Conservation (phyloP, 352 stramenopile species). For the Phytopythium helicoides region DNA sequence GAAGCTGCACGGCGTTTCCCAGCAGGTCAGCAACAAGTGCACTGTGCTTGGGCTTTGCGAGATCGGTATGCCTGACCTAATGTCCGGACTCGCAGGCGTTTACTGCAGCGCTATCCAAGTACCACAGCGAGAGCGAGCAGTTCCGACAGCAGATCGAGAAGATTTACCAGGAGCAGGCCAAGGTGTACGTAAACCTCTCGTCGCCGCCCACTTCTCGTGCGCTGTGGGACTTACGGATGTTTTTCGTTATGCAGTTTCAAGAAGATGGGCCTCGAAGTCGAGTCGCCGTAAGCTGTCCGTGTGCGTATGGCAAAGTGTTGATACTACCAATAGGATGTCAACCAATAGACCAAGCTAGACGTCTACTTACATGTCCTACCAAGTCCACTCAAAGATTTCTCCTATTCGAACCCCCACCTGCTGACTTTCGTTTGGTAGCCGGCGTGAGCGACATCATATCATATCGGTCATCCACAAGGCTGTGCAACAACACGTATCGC, state of each 20-base stretch:
- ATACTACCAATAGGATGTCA: too few relatives aligned
- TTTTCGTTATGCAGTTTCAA: slow-evolving; percentile 73
- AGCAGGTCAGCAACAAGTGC: slow-evolving; percentile 30
- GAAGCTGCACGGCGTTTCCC: slow-evolving; percentile 58
- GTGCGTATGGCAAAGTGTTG: too few relatives aligned
- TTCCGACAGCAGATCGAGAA: slow-evolving; percentile 71
- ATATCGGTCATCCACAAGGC: slow-evolving; percentile 82
- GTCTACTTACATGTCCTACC: too few relatives aligned
- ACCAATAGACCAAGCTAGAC: too few relatives aligned
- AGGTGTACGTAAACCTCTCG: slow-evolving; percentile 42
- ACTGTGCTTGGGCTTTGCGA: not conserved
- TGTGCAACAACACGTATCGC: slow-evolving; percentile 81
- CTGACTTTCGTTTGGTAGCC: slow-evolving; percentile 37
- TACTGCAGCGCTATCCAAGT: slow-evolving; percentile 67
- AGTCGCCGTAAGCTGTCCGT: slow-evolving; percentile 30
- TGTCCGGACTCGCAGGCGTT: slow-evolving; percentile 63
- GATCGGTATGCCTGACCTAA: too few relatives aligned
- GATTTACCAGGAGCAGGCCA: slow-evolving; percentile 67
- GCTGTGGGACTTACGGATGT: too few relatives aligned
- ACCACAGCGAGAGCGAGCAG: slow-evolving; percentile 50
- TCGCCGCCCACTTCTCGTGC: not conserved
- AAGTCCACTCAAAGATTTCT: slow-evolving; percentile 3
- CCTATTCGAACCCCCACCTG: slow-evolving; percentile 5
- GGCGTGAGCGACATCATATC: slow-evolving; percentile 81
- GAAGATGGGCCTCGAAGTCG: slow-evolving; percentile 62